A percentile compares a stretch with the other conserved stretches of the same genome.
Evolutionary conservation across 2,329 filamentous ascomycete genomes (phyloP).

Genomic region (Akanthomyces muscarius): DNA sequence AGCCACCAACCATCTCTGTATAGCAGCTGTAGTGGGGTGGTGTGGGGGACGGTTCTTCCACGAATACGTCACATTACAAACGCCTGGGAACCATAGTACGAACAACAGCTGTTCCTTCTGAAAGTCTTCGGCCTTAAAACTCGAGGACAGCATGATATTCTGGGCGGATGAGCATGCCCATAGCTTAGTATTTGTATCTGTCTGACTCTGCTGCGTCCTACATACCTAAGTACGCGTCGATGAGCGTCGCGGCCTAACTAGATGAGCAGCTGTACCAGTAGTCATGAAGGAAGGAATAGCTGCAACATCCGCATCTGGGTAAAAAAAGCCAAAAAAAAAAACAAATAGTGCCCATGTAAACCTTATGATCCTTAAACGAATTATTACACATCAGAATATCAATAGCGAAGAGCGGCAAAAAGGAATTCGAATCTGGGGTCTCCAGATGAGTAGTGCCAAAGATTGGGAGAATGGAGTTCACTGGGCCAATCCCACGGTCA

Average conservation of each 20-base stretch:
- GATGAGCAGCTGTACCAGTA: too few species aligned
- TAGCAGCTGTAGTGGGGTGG: slow-evolving; percentile 5
- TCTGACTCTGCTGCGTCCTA: too few species aligned
- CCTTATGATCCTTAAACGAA: too few species aligned
- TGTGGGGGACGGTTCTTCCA: neutral
- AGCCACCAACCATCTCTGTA: neutral
- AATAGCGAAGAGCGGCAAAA: slow-evolving; percentile 19
- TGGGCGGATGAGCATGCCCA: neutral
- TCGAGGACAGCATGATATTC: neutral
- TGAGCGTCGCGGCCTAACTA: too few species aligned
- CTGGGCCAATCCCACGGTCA: slow-evolving; percentile 61
- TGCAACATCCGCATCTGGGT: too few species aligned
- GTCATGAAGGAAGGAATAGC: too few species aligned
- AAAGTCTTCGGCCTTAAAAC: too few species aligned
- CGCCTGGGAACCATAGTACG: neutral
- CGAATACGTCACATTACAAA: slow-evolving; percentile 1
- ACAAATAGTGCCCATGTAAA: neutral
- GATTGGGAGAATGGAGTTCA: slow-evolving; percentile 49
- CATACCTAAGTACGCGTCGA: too few species aligned
- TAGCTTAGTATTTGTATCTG: too few species aligned
- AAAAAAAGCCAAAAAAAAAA: neutral
- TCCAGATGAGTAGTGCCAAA: slow-evolving; percentile 45
- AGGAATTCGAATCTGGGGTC: slow-evolving; percentile 39
- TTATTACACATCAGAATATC: neutral
- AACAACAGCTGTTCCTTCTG: neutral